phyloP scores from a whole-genome alignment of 1,284 basidiomycete genomes.

The Leccinum subfulvum region DNA sequence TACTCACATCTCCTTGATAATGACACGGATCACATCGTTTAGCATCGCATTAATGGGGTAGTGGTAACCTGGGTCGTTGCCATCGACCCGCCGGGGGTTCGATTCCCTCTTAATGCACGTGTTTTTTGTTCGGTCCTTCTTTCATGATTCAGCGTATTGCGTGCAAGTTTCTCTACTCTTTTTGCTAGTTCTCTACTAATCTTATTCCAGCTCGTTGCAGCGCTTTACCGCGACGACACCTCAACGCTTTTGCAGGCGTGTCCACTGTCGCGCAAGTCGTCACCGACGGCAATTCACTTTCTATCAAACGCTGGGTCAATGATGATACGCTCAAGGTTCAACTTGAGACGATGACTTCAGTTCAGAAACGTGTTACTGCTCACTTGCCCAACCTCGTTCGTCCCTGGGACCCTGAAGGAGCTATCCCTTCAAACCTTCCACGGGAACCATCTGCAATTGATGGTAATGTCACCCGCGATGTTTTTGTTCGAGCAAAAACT shows the following conservation, averaged over 20 bases:
- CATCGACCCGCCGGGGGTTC: slow-evolving; percentile 59
- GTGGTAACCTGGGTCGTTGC: slow-evolving; percentile 38
- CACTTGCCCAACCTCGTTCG: slow-evolving; percentile 58
- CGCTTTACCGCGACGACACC: slow-evolving; percentile 1
- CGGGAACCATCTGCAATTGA: slow-evolving; percentile 30
- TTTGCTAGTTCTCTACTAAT: not conserved
- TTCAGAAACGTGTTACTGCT: slow-evolving; percentile 81
- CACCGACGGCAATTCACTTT: too few relatives aligned
- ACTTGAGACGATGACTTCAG: slow-evolving; percentile 76
- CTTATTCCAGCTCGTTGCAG: slow-evolving; percentile 7
- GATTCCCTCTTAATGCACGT: slow-evolving; percentile 22
- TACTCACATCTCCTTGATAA: too few relatives aligned
- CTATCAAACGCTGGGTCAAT: slow-evolving; percentile 38
- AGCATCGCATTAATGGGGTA: slow-evolving; percentile 33
- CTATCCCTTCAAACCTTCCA: not conserved
- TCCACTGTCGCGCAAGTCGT: not conserved
- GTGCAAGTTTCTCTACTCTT: slow-evolving; percentile 10
- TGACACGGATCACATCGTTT: not conserved
- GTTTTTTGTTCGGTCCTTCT: not conserved
- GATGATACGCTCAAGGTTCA: slow-evolving; percentile 61
- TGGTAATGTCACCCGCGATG: slow-evolving; percentile 46
- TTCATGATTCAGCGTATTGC: not conserved
- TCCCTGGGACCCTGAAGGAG: slow-evolving; percentile 41
- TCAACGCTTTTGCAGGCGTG: not conserved
- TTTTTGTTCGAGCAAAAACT: slow-evolving; percentile 86